Evolutionary conservation across 192 early-diverging fungal genomes (phyloP), one percentile per base, ranked within the genome.

Genomic region (Podila verticillata): DNA sequence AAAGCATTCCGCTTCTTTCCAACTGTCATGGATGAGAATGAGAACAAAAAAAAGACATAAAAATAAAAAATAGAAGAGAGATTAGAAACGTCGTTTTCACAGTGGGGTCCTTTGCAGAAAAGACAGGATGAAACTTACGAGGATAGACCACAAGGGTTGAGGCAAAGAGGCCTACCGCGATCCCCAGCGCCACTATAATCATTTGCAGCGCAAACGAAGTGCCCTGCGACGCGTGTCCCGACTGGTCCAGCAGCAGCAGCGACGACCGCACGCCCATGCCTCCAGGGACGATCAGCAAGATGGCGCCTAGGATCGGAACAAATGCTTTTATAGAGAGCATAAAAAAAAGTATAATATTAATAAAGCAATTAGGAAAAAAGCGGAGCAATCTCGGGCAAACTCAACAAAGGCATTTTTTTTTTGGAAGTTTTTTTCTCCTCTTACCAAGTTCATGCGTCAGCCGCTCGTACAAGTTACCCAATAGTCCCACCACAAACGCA

Each of bases 111-210:
- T 73, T 29, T 35, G 58, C 12, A 77, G 19, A 65, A 48, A 61
- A 61, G 26, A 26, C 54, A 32, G 59, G 49, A 62, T 26, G 7
- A 9, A 60, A 80, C 57, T 58, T 68, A 75, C 78, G 66, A 44
- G 83, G 75, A 51, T 73, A 82, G 5, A 82, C 66, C 26, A 77
- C 56, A 36, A 84, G 48, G 17, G 80, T 71, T 0, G 85, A 67
- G 2, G 85, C 82, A 84, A 84, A 86, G 1, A 86, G 57, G 3
- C 85, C 85, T 12, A 86, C 80, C 3, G 85, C 74, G 19, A 84
- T 82, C 2, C 83, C 81, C 1, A 86, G 62, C 0, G 83, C 74
- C 1, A 74, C 70, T 7, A 82, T n/a, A 22, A 86, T 79, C 85
- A 86, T 86, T 22, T 81, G 80, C 3, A 84, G 48, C 1, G 85